These are phyloP conservation scores for Cystofilobasidium capitatum DNA, from an alignment of 768 basidiomycete species.

Conservation along the genomic window DNA sequence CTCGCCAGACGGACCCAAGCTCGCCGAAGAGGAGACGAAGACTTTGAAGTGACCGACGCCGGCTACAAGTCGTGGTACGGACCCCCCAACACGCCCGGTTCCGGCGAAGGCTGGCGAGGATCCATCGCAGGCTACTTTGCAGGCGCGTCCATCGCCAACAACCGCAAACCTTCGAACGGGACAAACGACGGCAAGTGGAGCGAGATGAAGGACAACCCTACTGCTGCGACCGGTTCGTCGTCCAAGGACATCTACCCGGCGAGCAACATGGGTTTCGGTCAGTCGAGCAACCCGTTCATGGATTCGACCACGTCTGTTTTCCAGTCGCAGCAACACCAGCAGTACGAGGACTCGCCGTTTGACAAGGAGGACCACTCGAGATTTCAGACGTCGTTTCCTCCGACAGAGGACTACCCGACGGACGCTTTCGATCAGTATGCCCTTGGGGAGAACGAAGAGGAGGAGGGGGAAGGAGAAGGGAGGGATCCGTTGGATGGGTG, in stretches of 20 bases:
- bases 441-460: background rate
- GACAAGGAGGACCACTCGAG: no score
- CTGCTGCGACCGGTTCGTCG: background rate
- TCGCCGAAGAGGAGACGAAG: background rate
- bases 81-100: background rate
- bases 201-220: constrained; percentile 1
- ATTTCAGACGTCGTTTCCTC: no score
- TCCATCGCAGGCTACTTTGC: constrained; percentile 7
- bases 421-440: background rate
- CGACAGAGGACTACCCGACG: background rate
- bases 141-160: background rate
- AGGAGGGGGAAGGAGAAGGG: background rate
- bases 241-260: background rate
- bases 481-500: background rate
- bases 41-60: constrained; percentile 1
- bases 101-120: background rate
- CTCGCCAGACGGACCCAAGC: background rate
- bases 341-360: no score
- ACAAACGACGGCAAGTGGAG: background rate
- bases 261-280: background rate
- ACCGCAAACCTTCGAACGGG: background rate
- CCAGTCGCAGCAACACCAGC: background rate
- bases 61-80: constrained; percentile 12
- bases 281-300: background rate
- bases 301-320: background rate